These are phyloP conservation scores for Rhodotorula mucilaginosa DNA, from an alignment of 1,284 basidiomycete genomes.

Conservation along the genomic window DNA sequence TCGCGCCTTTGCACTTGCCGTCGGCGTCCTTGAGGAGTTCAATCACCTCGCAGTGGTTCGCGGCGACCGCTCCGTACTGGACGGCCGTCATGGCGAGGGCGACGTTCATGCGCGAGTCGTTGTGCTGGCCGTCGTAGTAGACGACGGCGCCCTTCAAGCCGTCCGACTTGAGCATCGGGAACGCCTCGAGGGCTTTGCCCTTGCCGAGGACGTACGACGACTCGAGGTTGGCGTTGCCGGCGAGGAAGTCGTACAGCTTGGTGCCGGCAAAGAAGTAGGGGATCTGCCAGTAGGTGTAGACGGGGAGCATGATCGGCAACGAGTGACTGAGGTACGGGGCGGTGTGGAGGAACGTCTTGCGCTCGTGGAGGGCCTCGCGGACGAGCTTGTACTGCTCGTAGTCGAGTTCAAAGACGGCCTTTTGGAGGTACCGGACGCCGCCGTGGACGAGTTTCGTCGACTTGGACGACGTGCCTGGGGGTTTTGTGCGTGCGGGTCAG, in stretches of 20 bases:
- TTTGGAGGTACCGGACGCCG: slow-evolving; percentile 94
- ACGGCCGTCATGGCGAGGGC: slow-evolving; percentile 91
- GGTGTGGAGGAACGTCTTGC: slow-evolving; percentile 88
- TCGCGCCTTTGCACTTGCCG: slow-evolving; percentile 65
- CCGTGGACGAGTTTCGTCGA: slow-evolving; percentile 97
- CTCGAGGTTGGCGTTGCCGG: slow-evolving; percentile 97
- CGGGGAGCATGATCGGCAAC: slow-evolving; percentile 90
- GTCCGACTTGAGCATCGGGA: slow-evolving; percentile 93
- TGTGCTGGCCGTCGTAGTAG: slow-evolving; percentile 98
- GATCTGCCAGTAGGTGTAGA: slow-evolving; percentile 92
- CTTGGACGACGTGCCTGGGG: slow-evolving; percentile 85
- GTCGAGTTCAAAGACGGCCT: slow-evolving; percentile 92
- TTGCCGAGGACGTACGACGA: slow-evolving; percentile 90
- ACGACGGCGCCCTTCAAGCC: slow-evolving; percentile 92
- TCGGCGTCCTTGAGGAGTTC: slow-evolving; percentile 64
- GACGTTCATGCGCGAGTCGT: slow-evolving; percentile 97
- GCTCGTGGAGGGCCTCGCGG: slow-evolving; percentile 86
- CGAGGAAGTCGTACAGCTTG: slow-evolving; percentile 94
- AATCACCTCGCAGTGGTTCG: slow-evolving; percentile 88
- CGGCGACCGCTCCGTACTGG: slow-evolving; percentile 81
- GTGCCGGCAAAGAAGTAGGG: slow-evolving; percentile 95
- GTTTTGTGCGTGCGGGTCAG: not conserved
- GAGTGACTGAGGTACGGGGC: slow-evolving; percentile 90
- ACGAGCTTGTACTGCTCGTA: slow-evolving; percentile 83
- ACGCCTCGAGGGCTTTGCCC: slow-evolving; percentile 86